These are phyloP conservation scores for Sisymbrium irio DNA, from an alignment of 345 rosid species.

Conservation along the genomic window DNA sequence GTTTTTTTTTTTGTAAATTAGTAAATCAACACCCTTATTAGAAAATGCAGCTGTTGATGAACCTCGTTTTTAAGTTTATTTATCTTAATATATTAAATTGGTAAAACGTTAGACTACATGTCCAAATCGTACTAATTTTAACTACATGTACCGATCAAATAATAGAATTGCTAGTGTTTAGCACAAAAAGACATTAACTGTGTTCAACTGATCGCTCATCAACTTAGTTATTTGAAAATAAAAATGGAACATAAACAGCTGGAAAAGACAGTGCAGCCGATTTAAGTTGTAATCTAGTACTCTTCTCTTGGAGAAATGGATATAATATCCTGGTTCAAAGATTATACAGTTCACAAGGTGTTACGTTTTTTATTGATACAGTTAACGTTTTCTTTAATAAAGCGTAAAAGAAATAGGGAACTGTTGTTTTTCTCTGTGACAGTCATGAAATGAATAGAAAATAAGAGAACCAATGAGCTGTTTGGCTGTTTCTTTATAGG, in stretches of 20 bases:
- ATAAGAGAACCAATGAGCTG: conserved; percentile 13
- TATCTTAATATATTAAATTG: too few species aligned
- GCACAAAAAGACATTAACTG: neutral
- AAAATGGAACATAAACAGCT: neutral
- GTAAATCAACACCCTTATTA: too few species aligned
- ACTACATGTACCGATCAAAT: neutral
- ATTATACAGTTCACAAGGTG: conserved; percentile 20
- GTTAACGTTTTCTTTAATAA: neutral
- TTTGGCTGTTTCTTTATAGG: conserved; percentile 6
- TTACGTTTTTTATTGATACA: too few species aligned
- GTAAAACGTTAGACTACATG: neutral
- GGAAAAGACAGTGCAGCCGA: conserved; percentile 8
- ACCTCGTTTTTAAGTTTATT: too few species aligned
- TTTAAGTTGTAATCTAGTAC: neutral
- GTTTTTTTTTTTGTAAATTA: too few species aligned
- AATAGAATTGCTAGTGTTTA: neutral
- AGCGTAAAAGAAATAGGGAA: neutral
- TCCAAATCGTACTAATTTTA: neutral
- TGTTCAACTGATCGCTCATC: neutral
- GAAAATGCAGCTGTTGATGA: too few species aligned
- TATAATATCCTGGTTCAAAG: neutral
- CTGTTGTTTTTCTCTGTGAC: neutral
- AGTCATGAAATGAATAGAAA: neutral
- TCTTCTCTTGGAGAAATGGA: neutral
- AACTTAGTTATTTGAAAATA: neutral